Conservation (phyloP, 2,329 filamentous ascomycete genomes). For the Penicillium sp. region DNA sequence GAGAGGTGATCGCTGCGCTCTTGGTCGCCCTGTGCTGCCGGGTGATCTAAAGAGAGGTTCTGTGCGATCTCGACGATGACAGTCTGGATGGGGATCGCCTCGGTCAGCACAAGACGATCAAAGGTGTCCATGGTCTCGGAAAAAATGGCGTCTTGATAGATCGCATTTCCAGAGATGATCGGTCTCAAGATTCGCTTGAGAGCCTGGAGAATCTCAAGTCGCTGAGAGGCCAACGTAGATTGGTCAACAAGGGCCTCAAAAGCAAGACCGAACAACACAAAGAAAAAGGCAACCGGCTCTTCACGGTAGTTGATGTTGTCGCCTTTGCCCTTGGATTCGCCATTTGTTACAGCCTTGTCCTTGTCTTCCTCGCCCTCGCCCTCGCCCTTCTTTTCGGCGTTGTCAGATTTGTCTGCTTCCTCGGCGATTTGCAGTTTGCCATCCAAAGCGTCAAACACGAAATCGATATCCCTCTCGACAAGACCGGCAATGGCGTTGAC, state of each 20-base stretch:
- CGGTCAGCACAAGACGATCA: slow-evolving; percentile 88
- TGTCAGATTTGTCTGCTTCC: slow-evolving; percentile 29
- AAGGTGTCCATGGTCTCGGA: slow-evolving; percentile 96
- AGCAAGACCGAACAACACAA: slow-evolving; percentile 93
- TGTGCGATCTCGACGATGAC: slow-evolving; percentile 95
- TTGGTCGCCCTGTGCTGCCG: slow-evolving; percentile 76
- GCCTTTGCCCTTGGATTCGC: slow-evolving; percentile 58
- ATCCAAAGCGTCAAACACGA: slow-evolving; percentile 95
- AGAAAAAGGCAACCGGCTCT: slow-evolving; percentile 98
- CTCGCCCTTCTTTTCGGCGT: slow-evolving; percentile 7
- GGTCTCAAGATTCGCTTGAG: slow-evolving; percentile 95
- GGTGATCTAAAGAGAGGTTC: slow-evolving; percentile 87
- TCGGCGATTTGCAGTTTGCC: slow-evolving; percentile 65
- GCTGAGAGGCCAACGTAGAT: slow-evolving; percentile 75
- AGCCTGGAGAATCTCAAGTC: slow-evolving; percentile 84
- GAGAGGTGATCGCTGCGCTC: slow-evolving; percentile 78
- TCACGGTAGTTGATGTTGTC: slow-evolving; percentile 96
- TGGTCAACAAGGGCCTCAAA: slow-evolving; percentile 93
- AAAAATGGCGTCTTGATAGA: slow-evolving; percentile 95
- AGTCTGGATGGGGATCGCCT: slow-evolving; percentile 83
- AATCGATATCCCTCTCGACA: slow-evolving; percentile 96
- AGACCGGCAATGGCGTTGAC: slow-evolving; percentile 97
- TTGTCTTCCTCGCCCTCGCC: slow-evolving; percentile 32
- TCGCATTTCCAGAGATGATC: slow-evolving; percentile 92
- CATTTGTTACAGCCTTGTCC: slow-evolving; percentile 25